phyloP scores from a whole-genome alignment of 83 land plant species.

The Thuja plicata region DNA sequence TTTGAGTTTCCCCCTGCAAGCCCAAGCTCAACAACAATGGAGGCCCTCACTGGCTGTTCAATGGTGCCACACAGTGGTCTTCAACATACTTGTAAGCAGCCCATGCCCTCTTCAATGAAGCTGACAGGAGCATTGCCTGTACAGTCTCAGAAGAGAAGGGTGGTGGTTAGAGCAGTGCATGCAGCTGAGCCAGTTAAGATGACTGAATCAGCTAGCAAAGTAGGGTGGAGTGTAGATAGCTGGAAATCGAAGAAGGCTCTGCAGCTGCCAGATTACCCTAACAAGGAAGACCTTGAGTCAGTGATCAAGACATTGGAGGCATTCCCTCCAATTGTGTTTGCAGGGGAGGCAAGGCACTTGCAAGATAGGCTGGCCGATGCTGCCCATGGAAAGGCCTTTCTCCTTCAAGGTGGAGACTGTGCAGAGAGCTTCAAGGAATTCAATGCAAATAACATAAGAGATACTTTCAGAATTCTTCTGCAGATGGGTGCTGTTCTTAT shows the following conservation, averaged over 20 bases:
- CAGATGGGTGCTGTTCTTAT: conserved; percentile 64
- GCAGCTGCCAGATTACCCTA: conserved; percentile 68
- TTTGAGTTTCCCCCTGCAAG: not conserved
- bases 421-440: conserved; percentile 74
- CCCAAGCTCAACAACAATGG: not conserved
- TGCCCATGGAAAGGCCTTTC: conserved; percentile 65
- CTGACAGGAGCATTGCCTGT: not conserved
- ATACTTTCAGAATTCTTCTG: conserved; percentile 59
- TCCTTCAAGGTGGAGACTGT: conserved; percentile 76
- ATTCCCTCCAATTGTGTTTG: conserved; percentile 75
- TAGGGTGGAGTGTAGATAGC: conserved; percentile 54
- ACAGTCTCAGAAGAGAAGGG: not conserved
- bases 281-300: conserved; percentile 38
- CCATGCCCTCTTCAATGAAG: not conserved
- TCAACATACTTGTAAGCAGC: not conserved
- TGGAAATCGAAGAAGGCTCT: conserved; percentile 64
- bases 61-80: not conserved
- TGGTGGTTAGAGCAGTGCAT: conserved; percentile 10
- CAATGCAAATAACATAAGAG: conserved; percentile 57
- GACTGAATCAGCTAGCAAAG: conserved; percentile 4
- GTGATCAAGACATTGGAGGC: conserved; percentile 53
- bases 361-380: conserved; percentile 67
- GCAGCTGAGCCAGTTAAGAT: conserved; percentile 11
- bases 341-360: conserved; percentile 67
- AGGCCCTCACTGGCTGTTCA: not conserved